Base-by-base conservation (phyloP, 352 stramenopile genomes). In the Globisporangium uncinulatum region DNA sequence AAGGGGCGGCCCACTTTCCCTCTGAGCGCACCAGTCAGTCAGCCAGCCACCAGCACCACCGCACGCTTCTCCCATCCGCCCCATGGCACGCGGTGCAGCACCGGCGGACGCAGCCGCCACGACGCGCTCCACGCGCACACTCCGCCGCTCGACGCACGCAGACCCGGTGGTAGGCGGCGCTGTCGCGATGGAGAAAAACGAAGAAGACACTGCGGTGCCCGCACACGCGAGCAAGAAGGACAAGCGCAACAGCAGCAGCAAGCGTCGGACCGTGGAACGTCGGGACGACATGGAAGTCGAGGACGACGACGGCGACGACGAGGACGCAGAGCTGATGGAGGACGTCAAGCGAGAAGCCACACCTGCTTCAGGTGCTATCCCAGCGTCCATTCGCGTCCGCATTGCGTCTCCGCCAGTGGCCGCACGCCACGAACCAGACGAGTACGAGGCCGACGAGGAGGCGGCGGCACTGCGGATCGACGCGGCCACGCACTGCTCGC, bases 401-500 rank as follows among this genome's bases (percentile, higher is more conserved):
- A 55, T 61, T 20, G 46, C 55, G 45, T 54, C 45, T 11, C 46
- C 55, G 2, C 55, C 55, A 6, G 9, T 43, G 17, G 32, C 21
- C 41, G 6, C 5, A 0, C 20, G 11, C 31, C 21, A 37, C 8
- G 20, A 49, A 6, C 45, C n/a, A 1, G 20, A 54, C 34, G 47
- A 48, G 15, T 19, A 37, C 14, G 46, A 65, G 9, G 46, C 51
- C 9, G 52, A 59, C 13, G 43, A 41, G 51, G 43, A 39, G 1
- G 41, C 19, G 7, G 53, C 54, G 21, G 68, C 68, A 13, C 56
- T 87, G 49, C 62, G 69, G 32, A 79, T 79, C 57, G 64, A 72
- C 50, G 74, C 72, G 19, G 56, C 57, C 3, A 56, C 57, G 5
- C 63, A 58, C 6, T 59, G 51, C 14, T 73, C 68, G 0, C 68